phyloP scores from a whole-genome alignment of 805 yeast species.

The Myxozyma mucilagina region DNA sequence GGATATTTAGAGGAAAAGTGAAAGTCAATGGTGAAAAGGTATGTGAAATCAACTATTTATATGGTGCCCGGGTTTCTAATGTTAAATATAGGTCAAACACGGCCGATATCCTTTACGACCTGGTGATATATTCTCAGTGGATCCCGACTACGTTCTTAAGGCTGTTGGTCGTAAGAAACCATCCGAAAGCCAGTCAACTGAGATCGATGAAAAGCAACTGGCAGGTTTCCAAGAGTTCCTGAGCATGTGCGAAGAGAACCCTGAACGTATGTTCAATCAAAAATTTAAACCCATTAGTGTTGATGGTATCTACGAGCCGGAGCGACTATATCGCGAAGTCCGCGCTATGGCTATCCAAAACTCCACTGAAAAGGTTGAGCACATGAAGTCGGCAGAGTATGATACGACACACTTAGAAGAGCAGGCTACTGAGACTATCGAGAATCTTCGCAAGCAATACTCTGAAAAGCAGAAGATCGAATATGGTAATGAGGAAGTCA shows the following conservation, averaged over 20 bases:
- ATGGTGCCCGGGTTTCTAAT: neutral
- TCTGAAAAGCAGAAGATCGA: neutral
- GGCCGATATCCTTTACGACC: constrained; percentile 50
- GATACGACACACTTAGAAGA: constrained; percentile 1
- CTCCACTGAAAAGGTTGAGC: neutral
- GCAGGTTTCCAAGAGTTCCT: constrained; percentile 75
- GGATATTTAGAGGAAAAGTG: constrained; percentile 77
- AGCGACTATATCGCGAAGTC: constrained; percentile 13
- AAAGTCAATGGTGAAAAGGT: constrained; percentile 66
- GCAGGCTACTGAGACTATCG: neutral
- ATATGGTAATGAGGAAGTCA: neutral
- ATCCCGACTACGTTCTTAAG: constrained; percentile 77
- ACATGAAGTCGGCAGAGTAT: neutral
- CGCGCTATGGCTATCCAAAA: constrained; percentile 2
- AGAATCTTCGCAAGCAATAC: neutral
- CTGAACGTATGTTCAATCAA: constrained; percentile 55
- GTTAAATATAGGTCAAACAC: constrained; percentile 31
- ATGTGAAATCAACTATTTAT: neutral
- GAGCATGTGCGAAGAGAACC: constrained; percentile 55
- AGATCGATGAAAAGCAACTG: constrained; percentile 70
- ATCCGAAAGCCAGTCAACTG: constrained; percentile 62
- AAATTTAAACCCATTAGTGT: constrained; percentile 29
- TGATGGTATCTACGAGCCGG: constrained; percentile 20
- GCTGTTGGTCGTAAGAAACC: constrained; percentile 90
- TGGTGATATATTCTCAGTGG: constrained; percentile 85